A percentile compares a stretch with the other conserved stretches of the same genome.
Evolutionary conservation across 2,329 filamentous ascomycete genomes (phyloP).

Genomic region (Ambrosiella beaveri): DNA sequence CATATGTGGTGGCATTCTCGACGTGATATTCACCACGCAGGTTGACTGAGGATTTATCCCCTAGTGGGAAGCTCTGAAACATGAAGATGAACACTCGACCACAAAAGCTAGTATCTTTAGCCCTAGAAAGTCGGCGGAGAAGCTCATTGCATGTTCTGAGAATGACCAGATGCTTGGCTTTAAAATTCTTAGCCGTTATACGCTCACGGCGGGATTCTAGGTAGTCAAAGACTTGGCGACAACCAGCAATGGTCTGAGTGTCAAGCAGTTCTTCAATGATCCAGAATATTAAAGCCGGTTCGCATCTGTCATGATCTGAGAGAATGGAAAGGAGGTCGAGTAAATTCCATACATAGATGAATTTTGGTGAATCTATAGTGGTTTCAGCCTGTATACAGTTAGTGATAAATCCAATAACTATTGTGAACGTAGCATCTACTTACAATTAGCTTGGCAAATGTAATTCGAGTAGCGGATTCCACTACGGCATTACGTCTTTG

Average conservation of each 20-base stretch:
- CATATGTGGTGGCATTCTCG: constrained; percentile 81
- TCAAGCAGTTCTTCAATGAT: constrained; percentile 90
- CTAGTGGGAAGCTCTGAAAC: constrained; percentile 92
- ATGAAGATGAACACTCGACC: constrained; percentile 96
- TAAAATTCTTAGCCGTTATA: constrained; percentile 65
- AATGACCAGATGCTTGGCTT: constrained; percentile 73
- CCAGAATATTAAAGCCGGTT: constrained; percentile 71
- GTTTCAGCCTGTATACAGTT: constrained; percentile 42
- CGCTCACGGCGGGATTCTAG: constrained; percentile 82
- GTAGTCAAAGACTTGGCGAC: constrained; percentile 82
- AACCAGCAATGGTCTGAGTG: constrained; percentile 85
- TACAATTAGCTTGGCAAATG: constrained; percentile 67
- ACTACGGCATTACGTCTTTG: constrained; percentile 49
- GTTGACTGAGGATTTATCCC: constrained; percentile 95
- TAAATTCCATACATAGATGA: constrained; percentile 80
- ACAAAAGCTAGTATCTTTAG: constrained; percentile 93
- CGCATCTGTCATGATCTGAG: constrained; percentile 61
- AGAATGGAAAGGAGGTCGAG: constrained; percentile 82
- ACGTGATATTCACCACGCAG: constrained; percentile 87
- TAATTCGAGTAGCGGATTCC: constrained; percentile 66
- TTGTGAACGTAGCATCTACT: constrained; percentile 23
- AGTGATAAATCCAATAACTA: constrained; percentile 14
- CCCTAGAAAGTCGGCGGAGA: constrained; percentile 78
- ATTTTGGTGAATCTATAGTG: constrained; percentile 58
- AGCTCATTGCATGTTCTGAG: constrained; percentile 91